Percentiles rank a stretch among this genome's conserved stretches.
Evolutionary conservation across 805 yeast species (phyloP).

Genomic region (Teunomyces tritomae): DNA sequence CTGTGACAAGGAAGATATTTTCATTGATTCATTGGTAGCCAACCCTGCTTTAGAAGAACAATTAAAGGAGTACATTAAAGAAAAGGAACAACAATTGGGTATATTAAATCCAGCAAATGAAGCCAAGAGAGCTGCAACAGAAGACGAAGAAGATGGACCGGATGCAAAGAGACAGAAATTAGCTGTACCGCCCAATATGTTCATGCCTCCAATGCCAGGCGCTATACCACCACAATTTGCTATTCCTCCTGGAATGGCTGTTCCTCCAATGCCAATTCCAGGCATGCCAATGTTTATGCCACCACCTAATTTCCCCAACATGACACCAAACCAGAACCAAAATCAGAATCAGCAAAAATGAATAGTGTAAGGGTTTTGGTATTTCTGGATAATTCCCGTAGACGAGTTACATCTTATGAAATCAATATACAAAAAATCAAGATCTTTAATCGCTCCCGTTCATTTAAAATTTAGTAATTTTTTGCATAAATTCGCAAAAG

Average conservation of each 20-base stretch:
- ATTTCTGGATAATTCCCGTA: too few relatives aligned
- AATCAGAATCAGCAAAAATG: not conserved
- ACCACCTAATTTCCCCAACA: constrained; percentile 6
- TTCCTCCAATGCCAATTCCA: constrained; percentile 18
- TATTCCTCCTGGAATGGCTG: constrained; percentile 21
- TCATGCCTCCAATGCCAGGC: constrained; percentile 10
- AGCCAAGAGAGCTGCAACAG: constrained; percentile 17
- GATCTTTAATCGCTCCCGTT: too few relatives aligned
- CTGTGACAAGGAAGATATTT: constrained; percentile 71
- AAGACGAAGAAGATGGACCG: constrained; percentile 15
- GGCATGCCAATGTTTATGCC: constrained; percentile 24
- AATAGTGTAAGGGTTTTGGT: not conserved
- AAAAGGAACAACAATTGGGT: constrained; percentile 30
- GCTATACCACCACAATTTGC: constrained; percentile 16
- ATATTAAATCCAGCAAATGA: constrained; percentile 30
- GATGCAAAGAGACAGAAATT: constrained; percentile 28
- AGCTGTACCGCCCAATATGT: constrained; percentile 14
- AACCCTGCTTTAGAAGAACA: constrained; percentile 59
- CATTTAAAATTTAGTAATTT: too few relatives aligned
- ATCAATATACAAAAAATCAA: too few relatives aligned
- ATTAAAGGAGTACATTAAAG: constrained; percentile 50
- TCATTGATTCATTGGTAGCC: constrained; percentile 65
- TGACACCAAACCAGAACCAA: not conserved
- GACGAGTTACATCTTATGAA: too few relatives aligned
- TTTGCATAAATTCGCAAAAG: too few relatives aligned